Conservation (phyloP, 2,329 filamentous ascomycete species). For the Xylaria arbuscula region DNA sequence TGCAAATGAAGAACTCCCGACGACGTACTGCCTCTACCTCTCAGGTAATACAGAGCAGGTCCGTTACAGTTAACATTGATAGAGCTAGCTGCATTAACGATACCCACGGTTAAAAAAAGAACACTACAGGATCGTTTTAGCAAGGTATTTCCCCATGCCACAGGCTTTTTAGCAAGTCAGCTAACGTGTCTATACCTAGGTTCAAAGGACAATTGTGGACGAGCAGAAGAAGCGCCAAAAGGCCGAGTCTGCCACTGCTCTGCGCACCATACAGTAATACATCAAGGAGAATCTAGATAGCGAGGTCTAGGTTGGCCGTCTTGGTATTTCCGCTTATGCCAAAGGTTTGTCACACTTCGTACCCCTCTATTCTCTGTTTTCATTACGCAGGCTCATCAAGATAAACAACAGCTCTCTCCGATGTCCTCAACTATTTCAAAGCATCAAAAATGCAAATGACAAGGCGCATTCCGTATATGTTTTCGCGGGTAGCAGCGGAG, state of each 20-base stretch:
- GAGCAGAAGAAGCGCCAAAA: constrained; percentile 1
- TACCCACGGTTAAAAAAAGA: background rate
- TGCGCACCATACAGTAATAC: background rate
- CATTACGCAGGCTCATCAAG: background rate
- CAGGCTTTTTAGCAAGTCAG: background rate
- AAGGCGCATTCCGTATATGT: background rate
- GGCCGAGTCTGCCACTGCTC: background rate
- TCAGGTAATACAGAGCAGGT: too few relatives aligned
- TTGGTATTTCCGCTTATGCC: background rate
- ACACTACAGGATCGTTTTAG: background rate
- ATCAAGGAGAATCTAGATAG: background rate
- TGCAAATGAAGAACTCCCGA: background rate
- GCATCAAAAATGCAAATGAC: background rate
- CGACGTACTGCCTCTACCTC: too few relatives aligned
- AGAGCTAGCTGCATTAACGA: background rate
- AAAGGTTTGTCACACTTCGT: background rate
- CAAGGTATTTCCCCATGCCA: background rate
- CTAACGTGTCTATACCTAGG: background rate
- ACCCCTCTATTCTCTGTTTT: too few relatives aligned
- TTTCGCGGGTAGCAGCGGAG: background rate
- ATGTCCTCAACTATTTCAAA: constrained; percentile 1
- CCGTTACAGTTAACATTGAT: background rate
- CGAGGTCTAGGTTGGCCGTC: background rate
- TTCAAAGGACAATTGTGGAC: background rate
- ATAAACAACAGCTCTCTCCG: background rate